Percentiles rank a stretch among this genome's conserved stretches.
These are phyloP conservation scores for Starmerella stigmatis DNA, from an alignment of 805 yeast species.

Conservation along the genomic window DNA sequence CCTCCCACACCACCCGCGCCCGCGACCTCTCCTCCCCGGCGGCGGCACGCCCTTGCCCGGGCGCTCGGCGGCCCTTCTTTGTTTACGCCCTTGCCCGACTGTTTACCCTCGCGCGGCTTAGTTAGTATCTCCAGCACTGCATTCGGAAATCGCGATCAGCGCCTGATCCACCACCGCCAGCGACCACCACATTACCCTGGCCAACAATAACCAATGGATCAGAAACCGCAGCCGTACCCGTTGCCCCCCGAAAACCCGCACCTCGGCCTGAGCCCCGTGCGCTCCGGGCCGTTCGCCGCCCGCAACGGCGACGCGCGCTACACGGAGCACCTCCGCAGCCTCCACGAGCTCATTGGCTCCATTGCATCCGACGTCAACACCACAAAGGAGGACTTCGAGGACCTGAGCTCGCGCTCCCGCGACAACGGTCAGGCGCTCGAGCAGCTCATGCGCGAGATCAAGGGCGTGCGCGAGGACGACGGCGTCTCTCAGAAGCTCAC, in stretches of 20 bases:
- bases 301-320: constrained; percentile 16
- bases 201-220: neutral
- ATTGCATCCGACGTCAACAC: constrained; percentile 30
- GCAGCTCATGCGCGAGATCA: constrained; percentile 23
- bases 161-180: neutral
- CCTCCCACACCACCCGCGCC: no score
- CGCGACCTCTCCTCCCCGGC: no score
- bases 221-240: constrained; percentile 19
- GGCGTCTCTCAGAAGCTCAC: constrained; percentile 24
- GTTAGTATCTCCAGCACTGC: no score
- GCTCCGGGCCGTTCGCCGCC: constrained; percentile 24
- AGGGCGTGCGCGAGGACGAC: constrained; percentile 24
- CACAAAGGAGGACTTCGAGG: constrained; percentile 30
- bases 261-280: constrained; percentile 23
- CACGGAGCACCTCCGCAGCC: constrained; percentile 22
- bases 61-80: neutral
- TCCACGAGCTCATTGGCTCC: constrained; percentile 27
- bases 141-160: neutral
- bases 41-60: neutral
- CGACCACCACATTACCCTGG: neutral
- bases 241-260: constrained; percentile 34
- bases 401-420: constrained; percentile 30
- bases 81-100: constrained; percentile 6
- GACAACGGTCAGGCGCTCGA: constrained; percentile 33
- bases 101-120: constrained; percentile 1